Evolutionary conservation across 1,139 yeast species (phyloP).

Genomic region (Debaryomyces subglobosus): DNA sequence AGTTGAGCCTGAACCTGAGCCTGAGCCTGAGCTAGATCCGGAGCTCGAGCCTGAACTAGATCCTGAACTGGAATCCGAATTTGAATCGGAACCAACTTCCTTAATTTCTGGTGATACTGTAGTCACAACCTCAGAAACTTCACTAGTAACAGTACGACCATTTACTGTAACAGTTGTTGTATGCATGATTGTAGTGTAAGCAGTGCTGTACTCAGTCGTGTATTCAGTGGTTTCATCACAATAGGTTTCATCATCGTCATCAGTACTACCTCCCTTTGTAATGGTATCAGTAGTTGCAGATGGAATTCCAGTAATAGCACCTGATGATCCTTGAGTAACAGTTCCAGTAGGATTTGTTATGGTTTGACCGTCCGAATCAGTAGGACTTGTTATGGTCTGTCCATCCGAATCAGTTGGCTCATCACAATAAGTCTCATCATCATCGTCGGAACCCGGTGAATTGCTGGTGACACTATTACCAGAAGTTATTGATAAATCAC

Average conservation of each 20-base stretch:
- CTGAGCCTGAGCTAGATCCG: constrained; percentile 18
- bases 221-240: constrained; percentile 6
- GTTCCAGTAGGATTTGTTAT: background rate
- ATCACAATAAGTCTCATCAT: constrained; percentile 8
- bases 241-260: constrained; percentile 6
- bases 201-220: constrained; percentile 5
- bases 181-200: constrained; percentile 6
- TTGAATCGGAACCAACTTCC: background rate
- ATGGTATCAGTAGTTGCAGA: background rate
- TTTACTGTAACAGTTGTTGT: constrained; percentile 5
- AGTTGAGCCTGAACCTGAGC: constrained; percentile 16
- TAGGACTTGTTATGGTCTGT: background rate
- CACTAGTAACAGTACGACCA: constrained; percentile 6
- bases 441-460: background rate
- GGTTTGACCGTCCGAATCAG: background rate
- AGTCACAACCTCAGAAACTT: constrained; percentile 11
- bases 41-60: constrained; percentile 11
- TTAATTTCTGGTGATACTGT: constrained; percentile 9
- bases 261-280: background rate
- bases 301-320: background rate
- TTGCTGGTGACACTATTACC: no score
- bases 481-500: background rate
- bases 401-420: constrained; percentile 5
- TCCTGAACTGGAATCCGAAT: constrained; percentile 2
- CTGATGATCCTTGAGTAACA: background rate